Conservation (phyloP, 2,329 filamentous ascomycete genomes). For the Aureobasidium mangrovei region DNA sequence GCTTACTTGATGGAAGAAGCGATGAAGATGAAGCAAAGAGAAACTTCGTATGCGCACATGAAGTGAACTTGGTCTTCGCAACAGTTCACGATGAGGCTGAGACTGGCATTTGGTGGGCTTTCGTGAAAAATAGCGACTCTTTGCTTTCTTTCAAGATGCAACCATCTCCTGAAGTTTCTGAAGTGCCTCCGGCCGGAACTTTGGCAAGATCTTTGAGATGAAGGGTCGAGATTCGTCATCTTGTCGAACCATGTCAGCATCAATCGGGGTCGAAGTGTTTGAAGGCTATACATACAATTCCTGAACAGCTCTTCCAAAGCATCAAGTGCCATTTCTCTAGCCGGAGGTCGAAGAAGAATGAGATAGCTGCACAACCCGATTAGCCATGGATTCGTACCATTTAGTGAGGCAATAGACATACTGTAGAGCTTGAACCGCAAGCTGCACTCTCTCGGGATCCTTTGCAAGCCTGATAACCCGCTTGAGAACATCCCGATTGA, state of each 20-base stretch:
- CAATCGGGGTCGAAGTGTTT: neutral
- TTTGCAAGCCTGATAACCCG: constrained; percentile 57
- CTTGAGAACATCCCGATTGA: constrained; percentile 63
- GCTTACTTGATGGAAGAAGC: no score
- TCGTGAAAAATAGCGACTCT: no score
- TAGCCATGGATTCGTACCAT: constrained; percentile 7
- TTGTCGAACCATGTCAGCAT: constrained; percentile 10
- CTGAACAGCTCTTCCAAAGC: constrained; percentile 51
- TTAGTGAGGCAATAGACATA: constrained; percentile 25
- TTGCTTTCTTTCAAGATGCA: neutral
- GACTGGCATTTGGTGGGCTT: no score
- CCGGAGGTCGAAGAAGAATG: constrained; percentile 51
- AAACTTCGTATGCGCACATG: no score
- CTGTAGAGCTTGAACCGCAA: constrained; percentile 50
- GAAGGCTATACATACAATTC: constrained; percentile 34
- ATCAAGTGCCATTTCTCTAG: constrained; percentile 48
- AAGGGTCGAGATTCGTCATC: constrained; percentile 39
- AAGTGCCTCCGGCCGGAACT: constrained; percentile 45
- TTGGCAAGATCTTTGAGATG: constrained; percentile 45
- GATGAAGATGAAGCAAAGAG: no score
- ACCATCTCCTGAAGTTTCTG: constrained; percentile 18
- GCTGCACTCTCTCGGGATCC: constrained; percentile 54
- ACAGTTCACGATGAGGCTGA: no score
- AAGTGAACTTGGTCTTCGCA: no score
- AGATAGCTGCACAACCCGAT: constrained; percentile 37